Conservation (phyloP, 257 asterid species). For the Gynochthodes officinalis region DNA sequence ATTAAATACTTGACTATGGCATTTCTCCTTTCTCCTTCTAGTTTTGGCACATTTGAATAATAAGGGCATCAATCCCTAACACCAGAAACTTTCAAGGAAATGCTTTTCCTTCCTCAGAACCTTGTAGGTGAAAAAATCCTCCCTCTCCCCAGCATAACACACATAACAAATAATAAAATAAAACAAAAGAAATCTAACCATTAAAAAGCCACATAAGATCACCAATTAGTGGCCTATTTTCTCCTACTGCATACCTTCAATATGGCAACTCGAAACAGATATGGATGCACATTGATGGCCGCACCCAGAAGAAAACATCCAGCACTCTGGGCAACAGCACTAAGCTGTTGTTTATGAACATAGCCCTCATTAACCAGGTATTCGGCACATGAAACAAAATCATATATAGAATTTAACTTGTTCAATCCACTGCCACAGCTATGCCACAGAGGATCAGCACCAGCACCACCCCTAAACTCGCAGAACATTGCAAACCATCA, state of each 20-base stretch:
- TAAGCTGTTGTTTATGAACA: constrained; percentile 47
- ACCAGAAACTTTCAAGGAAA: background rate
- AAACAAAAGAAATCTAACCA: background rate
- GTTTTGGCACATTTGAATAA: too few relatives aligned
- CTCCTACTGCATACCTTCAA: constrained; percentile 54
- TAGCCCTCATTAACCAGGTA: constrained; percentile 57
- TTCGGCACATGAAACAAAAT: constrained; percentile 67
- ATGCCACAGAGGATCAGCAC: constrained; percentile 76
- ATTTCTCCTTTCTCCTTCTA: too few relatives aligned
- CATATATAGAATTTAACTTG: constrained; percentile 69
- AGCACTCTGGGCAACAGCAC: constrained; percentile 77
- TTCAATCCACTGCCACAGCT: constrained; percentile 57
- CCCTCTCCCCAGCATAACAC: background rate
- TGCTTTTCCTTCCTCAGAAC: background rate
- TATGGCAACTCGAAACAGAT: constrained; percentile 70
- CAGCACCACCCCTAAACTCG: constrained; percentile 74
- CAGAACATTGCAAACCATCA: constrained; percentile 3
- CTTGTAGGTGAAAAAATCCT: background rate
- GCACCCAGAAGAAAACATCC: constrained; percentile 88
- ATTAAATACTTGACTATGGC: too few relatives aligned
- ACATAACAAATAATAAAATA: background rate
- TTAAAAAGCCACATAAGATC: background rate
- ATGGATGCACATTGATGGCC: constrained; percentile 69
- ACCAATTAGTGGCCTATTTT: background rate
- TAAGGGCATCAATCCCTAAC: background rate